Evolutionary conservation across 768 basidiomycete species (phyloP).

Genomic region (Collybiopsis confluens): DNA sequence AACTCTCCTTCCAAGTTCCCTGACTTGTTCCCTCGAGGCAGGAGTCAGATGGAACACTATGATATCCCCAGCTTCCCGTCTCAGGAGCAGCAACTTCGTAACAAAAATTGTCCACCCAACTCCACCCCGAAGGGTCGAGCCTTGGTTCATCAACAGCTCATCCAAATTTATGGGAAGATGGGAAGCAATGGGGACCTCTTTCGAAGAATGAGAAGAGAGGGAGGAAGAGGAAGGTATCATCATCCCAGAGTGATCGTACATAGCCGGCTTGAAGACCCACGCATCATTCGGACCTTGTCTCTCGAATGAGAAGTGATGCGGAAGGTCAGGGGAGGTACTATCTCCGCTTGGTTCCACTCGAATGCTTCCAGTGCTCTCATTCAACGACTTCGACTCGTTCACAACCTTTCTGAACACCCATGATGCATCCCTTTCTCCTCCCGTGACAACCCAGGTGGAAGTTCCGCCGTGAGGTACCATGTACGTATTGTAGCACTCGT

Average conservation of each 20-base stretch:
- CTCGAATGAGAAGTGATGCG: background rate
- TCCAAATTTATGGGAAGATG: background rate
- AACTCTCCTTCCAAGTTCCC: background rate
- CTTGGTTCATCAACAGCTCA: background rate
- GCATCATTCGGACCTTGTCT: background rate
- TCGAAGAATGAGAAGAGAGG: too few species aligned
- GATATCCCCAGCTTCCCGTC: background rate
- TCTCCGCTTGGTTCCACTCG: background rate
- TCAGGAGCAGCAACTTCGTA: background rate
- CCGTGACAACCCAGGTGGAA: background rate
- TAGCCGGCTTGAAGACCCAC: background rate
- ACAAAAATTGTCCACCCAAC: background rate
- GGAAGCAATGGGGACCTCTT: too few species aligned
- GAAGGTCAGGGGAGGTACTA: background rate
- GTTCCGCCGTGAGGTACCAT: background rate
- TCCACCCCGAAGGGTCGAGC: background rate
- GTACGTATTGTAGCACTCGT: background rate
- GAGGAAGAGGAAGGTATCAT: too few species aligned
- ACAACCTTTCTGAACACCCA: conserved; percentile 1
- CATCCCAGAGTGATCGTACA: too few species aligned
- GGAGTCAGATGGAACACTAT: background rate
- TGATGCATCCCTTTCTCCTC: background rate
- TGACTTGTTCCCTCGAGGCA: background rate
- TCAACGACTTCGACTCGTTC: too few species aligned
- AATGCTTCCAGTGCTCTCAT: too few species aligned